Evolutionary conservation across 73 alveolate species (phyloP), one percentile per base, ranked within the genome.

Genomic region (Blepharisma japonicum): DNA sequence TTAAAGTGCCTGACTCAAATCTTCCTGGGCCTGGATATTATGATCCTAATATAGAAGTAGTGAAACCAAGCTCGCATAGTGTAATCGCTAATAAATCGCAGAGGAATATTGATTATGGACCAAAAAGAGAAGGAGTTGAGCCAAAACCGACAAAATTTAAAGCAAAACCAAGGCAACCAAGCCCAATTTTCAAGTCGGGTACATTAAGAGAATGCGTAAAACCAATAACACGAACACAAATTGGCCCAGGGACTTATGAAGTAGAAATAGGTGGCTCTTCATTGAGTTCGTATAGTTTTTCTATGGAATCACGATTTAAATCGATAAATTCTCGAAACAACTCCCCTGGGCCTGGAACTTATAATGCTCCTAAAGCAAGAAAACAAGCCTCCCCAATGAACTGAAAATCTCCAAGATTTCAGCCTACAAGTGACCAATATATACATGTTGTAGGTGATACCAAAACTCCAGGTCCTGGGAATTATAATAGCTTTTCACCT

Each of bases 11-110:
- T 8, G 23, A 61, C 14, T 14, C 47, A 14, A 18, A 14, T 11
- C 14, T 9, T 14, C 74, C 74, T 8, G 74, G 74, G 46, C 74
- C 74, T 61, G 74, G 74, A 39, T n/a, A 14, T 25, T 61, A 61
- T 61, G 46, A 61, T n/a, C 74, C 74, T 25, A 61, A 25, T 61
- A 20, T 61, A 25, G 50, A 14, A 61, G 47, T 61, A 18, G 47
- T 25, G 2, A 61, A 25, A 61, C 74, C 74, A 14, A 9, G 47
- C 14, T 14, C 23, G n/a, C 74, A n/a, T 20, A 39, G 74, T 8
- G 14, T n/a, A 14, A 14, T 20, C 5, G 74, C 23, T 14, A 14
- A n/a, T 14, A 61, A 61, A 61, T 39, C 23, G 14, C 47, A 61
- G 47, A 61, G 74, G 5, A 61, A 61, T 8, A 14, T 61, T 61